Base-by-base conservation (phyloP, 2,329 filamentous ascomycete species). In the Sordariomycetes sp. region DNA sequence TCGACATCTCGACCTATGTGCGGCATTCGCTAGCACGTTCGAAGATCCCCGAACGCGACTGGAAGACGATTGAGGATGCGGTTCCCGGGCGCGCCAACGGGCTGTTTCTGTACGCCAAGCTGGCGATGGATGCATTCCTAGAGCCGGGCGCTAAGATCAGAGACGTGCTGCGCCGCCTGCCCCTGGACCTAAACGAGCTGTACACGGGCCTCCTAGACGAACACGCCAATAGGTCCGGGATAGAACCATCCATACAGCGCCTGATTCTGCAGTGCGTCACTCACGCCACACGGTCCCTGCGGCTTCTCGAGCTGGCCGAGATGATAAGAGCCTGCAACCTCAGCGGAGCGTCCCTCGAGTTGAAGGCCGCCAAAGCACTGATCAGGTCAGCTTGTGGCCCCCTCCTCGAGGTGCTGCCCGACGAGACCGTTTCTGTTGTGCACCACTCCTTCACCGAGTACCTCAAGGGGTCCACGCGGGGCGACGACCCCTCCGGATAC, bases 401-500 rank as follows among this genome's bases (percentile, higher is more conserved):
- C 3, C 65, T 79, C 4, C 60, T 79, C 0, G 74, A 79, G 59
- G 69, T 78, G 32, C 65, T 74, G 1, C 69, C 72, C 10, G 74
- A 79, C 57, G 76, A 77, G 54, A 74, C 72, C 0, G 65, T 78
- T 22, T 69, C 66, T 24, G 69, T 79, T 16, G 69, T 79, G 3
- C 76, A 79, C 58, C 76, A 79, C 58, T 78, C 75, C 1, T 71
- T 79, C 40, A 78, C 76, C 0, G 76, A 79, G 59, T 79, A 73
- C 63, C 67, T 78, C 3, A 53, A 37, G 2, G 56, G 56, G 4
- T 18, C 34, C 14, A 58, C 56, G n/a, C 28, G 55, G 8, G 3
- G 43, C 0, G 53, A 48, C 2, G 55, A 58, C n/a, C 48, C 37
- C 4, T 18, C 12, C 2, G 59, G 58, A 2, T 69, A 64, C 53